Percentiles rank a stretch among this genome's conserved stretches.
Evolutionary conservation across 108 stramenopile genomes (phyloP).

Genomic region (Nannochloropsis granulata): DNA sequence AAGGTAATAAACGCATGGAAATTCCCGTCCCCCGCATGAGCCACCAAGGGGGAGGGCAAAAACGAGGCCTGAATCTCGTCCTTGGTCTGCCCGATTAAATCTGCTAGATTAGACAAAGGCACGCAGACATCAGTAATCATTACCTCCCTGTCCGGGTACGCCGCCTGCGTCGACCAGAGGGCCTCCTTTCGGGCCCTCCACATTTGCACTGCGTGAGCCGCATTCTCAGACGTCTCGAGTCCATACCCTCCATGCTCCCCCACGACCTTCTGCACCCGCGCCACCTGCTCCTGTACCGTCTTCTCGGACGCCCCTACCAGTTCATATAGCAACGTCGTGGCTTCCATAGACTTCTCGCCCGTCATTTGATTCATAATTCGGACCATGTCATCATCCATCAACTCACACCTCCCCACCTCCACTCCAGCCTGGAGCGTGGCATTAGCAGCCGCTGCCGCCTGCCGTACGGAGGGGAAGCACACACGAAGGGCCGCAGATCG

Average conservation of each 20-base stretch:
- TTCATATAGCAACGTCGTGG: slow-evolving; percentile 32
- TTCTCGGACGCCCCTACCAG: neutral
- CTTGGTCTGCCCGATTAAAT: slow-evolving; percentile 47
- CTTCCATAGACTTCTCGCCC: slow-evolving; percentile 3
- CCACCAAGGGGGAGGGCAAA: slow-evolving; percentile 63
- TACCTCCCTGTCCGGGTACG: slow-evolving; percentile 25
- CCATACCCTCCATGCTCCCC: neutral
- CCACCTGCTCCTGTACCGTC: neutral
- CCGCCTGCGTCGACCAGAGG: slow-evolving; percentile 23
- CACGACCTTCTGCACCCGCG: neutral
- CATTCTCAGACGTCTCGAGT: neutral
- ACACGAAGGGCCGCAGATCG: slow-evolving; percentile 12
- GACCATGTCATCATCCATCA: slow-evolving; percentile 35
- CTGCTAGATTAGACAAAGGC: slow-evolving; percentile 65
- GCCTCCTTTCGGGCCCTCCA: slow-evolving; percentile 39
- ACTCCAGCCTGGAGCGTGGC: slow-evolving; percentile 12
- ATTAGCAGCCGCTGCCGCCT: slow-evolving; percentile 7
- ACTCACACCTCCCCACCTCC: slow-evolving; percentile 27
- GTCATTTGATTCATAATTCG: slow-evolving; percentile 28
- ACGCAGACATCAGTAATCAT: slow-evolving; percentile 61
- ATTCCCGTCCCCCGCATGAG: slow-evolving; percentile 94
- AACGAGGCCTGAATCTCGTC: slow-evolving; percentile 38
- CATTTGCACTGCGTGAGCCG: neutral
- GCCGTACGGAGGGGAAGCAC: slow-evolving; percentile 13
- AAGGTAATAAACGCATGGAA: slow-evolving; percentile 59